Conservation (phyloP, 1,284 basidiomycete species). For the Heterobasidion occidentale region DNA sequence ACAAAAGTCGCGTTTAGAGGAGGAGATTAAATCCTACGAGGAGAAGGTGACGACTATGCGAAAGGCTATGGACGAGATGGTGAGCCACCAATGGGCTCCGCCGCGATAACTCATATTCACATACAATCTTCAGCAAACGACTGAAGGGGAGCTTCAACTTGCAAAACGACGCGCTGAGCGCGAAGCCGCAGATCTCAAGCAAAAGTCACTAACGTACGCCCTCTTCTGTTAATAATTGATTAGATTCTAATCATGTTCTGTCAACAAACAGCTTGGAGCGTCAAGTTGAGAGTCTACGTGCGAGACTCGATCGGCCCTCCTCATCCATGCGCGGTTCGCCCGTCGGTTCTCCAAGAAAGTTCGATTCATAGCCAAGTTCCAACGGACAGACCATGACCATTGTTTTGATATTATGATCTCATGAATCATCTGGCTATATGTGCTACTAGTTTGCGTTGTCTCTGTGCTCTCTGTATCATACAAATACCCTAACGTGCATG, state of each 20-base stretch:
- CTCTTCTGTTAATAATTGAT: conserved; percentile 2
- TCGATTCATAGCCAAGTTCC: background rate
- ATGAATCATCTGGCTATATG: background rate
- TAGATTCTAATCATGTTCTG: conserved; percentile 1
- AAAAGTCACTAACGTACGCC: conserved; percentile 58
- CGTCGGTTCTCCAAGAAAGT: conserved; percentile 19
- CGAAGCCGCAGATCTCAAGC: conserved; percentile 66
- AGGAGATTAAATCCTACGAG: conserved; percentile 55
- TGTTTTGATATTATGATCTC: background rate
- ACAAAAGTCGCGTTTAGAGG: conserved; percentile 51
- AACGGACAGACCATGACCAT: background rate
- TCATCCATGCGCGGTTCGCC: conserved; percentile 23
- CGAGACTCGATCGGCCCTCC: conserved; percentile 38
- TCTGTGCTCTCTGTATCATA: background rate
- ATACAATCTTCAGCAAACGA: conserved; percentile 48
- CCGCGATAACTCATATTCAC: background rate
- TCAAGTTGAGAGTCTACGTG: conserved; percentile 63
- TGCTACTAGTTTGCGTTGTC: background rate
- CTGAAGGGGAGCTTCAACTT: conserved; percentile 57
- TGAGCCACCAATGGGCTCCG: conserved; percentile 20
- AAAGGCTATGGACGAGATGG: conserved; percentile 50
- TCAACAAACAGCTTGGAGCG: conserved; percentile 46
- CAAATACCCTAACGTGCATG: too few relatives aligned
- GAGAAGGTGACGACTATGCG: conserved; percentile 48
- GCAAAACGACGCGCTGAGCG: conserved; percentile 70